Base-by-base conservation (phyloP, 192 early-diverging fungal species). In the Umbelopsis ramanniana region DNA sequence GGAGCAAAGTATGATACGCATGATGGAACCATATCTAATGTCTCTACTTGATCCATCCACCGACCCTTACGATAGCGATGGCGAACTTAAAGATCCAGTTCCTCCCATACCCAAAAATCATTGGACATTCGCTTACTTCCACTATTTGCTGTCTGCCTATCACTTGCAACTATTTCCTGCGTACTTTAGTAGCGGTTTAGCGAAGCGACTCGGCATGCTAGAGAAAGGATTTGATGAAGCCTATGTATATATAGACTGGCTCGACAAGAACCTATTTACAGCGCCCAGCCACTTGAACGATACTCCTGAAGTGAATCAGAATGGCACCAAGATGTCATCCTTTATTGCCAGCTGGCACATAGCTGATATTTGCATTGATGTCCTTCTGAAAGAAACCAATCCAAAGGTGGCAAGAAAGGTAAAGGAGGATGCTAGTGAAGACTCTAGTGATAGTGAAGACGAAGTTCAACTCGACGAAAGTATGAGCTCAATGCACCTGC, bases 301-400 rank as follows among this genome's bases (percentile, higher is more conserved):
- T 14, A 17, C n/a, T 7, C 11, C 38, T 26, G 46, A 72, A 7
- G n/a, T 46, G 14, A 23, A 14, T 11, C 17, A 35, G 11, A 21
- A 52, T 26, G 76, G 72, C 6, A 80, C 74, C 48, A 69, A 72
- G 1, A 57, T 80, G 57, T 60, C 79, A 19, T 72, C 72, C 4
- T 76, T 80, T 37, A 70, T 80, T 67, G 79, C 74, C 23, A 71
- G 69, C 1, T 80, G 79, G 79, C 68, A 67, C 7, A 57, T 80
- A n/a, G 24, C 70, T 3, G 43, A 46, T 7, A 45, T 35, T 6
- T 69, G 76, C 11, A 74, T 80, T 35, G 53, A 76, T 37, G 68
- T 71, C 7, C 69, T 76, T 4, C 68, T 74, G 38, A 48, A 72
- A 5, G 67, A 38, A 24, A 80, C 75, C 3, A 52, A 8, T 4